A percentile compares a stretch with the other conserved stretches of the same genome.
These are phyloP conservation scores for Coniochaeta prunicola DNA, from an alignment of 2,329 filamentous ascomycete species.

Conservation along the genomic window DNA sequence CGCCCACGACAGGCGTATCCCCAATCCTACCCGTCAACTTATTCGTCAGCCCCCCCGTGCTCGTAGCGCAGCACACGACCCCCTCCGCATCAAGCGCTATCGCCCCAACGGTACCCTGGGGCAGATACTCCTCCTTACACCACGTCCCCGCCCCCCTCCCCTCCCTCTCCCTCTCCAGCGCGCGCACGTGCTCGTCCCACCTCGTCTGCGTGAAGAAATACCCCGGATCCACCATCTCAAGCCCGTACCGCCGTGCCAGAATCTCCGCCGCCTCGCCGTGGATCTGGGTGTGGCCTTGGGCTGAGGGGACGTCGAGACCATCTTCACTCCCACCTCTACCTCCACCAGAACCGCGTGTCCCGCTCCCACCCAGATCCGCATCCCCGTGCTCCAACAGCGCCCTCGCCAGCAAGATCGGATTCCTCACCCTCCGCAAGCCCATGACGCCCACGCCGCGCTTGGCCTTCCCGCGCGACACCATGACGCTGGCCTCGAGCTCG, in stretches of 20 bases:
- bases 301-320: conserved; percentile 41
- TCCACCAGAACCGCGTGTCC: conserved; percentile 16
- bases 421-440: conserved; percentile 65
- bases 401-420: conserved; percentile 68
- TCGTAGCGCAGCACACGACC: conserved; percentile 60
- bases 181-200: conserved; percentile 62
- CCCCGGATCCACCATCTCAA: conserved; percentile 59
- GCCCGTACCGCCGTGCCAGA: conserved; percentile 59
- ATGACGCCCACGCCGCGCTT: conserved; percentile 77
- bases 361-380: conserved; percentile 33
- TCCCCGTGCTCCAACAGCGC: conserved; percentile 65
- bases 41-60: conserved; percentile 76
- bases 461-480: conserved; percentile 65
- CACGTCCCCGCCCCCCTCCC: conserved; percentile 39
- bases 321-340: conserved; percentile 12
- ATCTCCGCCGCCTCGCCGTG: conserved; percentile 61
- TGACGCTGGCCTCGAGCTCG: conserved; percentile 80
- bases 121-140: conserved; percentile 59
- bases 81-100: conserved; percentile 75
- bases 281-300: conserved; percentile 64
- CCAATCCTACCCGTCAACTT: conserved; percentile 80
- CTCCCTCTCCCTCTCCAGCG: conserved; percentile 37
- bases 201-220: conserved; percentile 74
- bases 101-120: conserved; percentile 78
- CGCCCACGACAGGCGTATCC: conserved; percentile 76